phyloP scores from a whole-genome alignment of 768 basidiomycete species.

The Suillus bovinus region DNA sequence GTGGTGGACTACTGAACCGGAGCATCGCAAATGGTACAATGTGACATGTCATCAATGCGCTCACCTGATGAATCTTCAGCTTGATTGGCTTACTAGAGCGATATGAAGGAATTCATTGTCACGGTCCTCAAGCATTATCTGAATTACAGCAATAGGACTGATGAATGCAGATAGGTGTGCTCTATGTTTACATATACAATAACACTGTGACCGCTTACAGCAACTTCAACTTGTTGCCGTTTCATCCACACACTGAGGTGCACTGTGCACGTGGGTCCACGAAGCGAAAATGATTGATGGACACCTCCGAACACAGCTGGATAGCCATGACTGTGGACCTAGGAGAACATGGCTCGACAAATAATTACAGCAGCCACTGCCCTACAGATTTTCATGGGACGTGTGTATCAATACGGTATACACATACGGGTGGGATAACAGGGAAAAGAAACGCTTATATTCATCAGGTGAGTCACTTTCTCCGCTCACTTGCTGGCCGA shows the following conservation, averaged over 20 bases:
- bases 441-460: neutral
- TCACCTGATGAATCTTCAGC: no score
- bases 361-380: neutral
- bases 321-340: neutral
- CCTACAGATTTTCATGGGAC: neutral
- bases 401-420: neutral
- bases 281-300: neutral
- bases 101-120: no score
- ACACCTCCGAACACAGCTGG: neutral
- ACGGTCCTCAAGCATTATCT: neutral
- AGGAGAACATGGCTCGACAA: neutral
- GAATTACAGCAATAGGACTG: neutral
- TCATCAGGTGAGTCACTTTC: neutral
- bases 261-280: no score
- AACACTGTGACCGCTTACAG: no score
- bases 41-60: no score
- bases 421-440: neutral
- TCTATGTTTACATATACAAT: neutral
- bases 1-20: no score
- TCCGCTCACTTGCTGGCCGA: neutral
- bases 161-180: no score
- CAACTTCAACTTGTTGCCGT: no score
- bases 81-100: no score
- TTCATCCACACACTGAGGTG: neutral
- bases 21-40: no score